Percentiles rank a stretch among this genome's conserved stretches.
phyloP scores from a whole-genome alignment of 1,284 basidiomycete species.

The Amylostereum chailletii region DNA sequence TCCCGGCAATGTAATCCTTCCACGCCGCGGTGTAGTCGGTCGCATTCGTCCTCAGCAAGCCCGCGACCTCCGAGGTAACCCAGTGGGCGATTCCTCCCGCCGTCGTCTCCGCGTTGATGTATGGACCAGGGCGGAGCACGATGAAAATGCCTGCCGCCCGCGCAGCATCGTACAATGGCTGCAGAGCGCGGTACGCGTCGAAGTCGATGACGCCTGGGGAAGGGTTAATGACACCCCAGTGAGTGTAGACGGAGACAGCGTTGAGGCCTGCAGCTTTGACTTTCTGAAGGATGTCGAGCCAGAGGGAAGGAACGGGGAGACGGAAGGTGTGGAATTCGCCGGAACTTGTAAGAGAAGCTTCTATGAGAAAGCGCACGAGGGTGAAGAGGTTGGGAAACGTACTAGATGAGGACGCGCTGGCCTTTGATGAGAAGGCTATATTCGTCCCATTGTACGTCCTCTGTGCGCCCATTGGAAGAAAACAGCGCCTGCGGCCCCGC shows the following conservation, averaged over 20 bases:
- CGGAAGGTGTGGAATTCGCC: conserved; percentile 84
- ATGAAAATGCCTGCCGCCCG: conserved; percentile 37
- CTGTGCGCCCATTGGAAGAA: conserved; percentile 17
- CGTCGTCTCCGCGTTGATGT: conserved; percentile 78
- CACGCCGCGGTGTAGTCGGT: conserved; percentile 63
- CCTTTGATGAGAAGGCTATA: conserved; percentile 47
- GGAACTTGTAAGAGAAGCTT: conserved; percentile 23
- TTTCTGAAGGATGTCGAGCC: conserved; percentile 79
- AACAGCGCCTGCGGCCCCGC: background rate
- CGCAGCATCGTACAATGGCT: conserved; percentile 44
- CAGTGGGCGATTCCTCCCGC: conserved; percentile 77
- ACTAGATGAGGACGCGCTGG: conserved; percentile 30
- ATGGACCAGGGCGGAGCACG: conserved; percentile 38
- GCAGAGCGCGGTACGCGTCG: conserved; percentile 58
- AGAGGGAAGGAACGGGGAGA: conserved; percentile 69
- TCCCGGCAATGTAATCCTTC: conserved; percentile 58
- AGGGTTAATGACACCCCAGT: conserved; percentile 72
- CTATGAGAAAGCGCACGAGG: background rate
- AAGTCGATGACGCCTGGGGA: conserved; percentile 70
- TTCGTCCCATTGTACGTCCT: conserved; percentile 47
- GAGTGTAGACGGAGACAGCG: conserved; percentile 62
- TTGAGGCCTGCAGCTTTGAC: conserved; percentile 78
- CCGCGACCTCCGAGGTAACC: conserved; percentile 61
- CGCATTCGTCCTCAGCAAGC: conserved; percentile 59
- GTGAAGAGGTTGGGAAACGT: background rate